Conservation (phyloP, 2,329 filamentous ascomycete species). For the Thielaviopsis ethacetica region DNA sequence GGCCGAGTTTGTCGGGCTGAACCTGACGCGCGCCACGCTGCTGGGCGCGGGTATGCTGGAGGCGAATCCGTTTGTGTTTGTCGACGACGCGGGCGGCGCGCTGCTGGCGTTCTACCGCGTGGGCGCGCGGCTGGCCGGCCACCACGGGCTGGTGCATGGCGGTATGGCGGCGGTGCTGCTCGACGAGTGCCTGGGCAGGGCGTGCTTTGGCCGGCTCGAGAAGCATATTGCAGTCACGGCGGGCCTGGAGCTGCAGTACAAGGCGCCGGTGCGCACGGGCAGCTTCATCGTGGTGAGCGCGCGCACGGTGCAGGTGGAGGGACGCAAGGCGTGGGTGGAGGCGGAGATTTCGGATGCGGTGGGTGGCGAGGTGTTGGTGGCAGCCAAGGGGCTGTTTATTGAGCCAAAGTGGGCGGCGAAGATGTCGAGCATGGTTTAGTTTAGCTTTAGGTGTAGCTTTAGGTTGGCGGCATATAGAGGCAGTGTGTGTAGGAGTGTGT, state of each 20-base stretch:
- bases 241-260: slow-evolving; percentile 14
- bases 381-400: slow-evolving; percentile 12
- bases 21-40: slow-evolving; percentile 2
- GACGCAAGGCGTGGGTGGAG: slow-evolving; percentile 14
- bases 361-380: slow-evolving; percentile 10
- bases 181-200: slow-evolving; percentile 14
- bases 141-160: slow-evolving; percentile 14
- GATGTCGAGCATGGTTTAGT: background rate
- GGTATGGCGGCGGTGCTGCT: slow-evolving; percentile 14
- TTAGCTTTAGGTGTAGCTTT: no score
- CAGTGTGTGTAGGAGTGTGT: no score
- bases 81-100: background rate
- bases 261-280: slow-evolving; percentile 11
- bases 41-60: slow-evolving; percentile 3
- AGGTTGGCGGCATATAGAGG: no score
- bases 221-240: slow-evolving; percentile 14
- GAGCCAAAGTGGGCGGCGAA: slow-evolving; percentile 13
- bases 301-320: slow-evolving; percentile 11
- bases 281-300: slow-evolving; percentile 11
- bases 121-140: slow-evolving; percentile 13
- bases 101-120: slow-evolving; percentile 12
- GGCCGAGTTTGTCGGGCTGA: background rate
- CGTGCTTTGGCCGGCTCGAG: slow-evolving; percentile 8
- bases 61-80: slow-evolving; percentile 6
- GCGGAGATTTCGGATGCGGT: slow-evolving; percentile 12